Conservation (phyloP, 495 filamentous ascomycete genomes). For the Penicillium simplicissimum region DNA sequence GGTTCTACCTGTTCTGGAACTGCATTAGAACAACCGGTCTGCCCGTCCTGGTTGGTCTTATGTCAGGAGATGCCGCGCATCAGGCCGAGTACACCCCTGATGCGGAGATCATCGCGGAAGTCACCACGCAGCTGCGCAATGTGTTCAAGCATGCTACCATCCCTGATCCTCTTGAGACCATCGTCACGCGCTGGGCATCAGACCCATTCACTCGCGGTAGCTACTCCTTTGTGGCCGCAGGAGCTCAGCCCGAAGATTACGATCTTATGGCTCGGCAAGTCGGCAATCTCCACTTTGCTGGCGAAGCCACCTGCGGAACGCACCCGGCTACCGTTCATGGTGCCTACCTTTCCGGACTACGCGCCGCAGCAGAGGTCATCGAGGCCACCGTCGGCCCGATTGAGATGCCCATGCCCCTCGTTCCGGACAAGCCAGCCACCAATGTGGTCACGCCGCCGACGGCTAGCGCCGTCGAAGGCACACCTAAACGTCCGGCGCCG, state of each 20-base stretch:
- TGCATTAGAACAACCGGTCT: slow-evolving; percentile 83
- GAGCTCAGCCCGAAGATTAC: slow-evolving; percentile 83
- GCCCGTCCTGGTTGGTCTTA: slow-evolving; percentile 85
- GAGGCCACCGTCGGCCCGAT: slow-evolving; percentile 80
- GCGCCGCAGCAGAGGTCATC: slow-evolving; percentile 83
- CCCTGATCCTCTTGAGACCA: slow-evolving; percentile 77
- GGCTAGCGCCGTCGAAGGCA: slow-evolving; percentile 4
- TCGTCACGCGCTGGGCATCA: slow-evolving; percentile 90
- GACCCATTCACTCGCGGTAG: slow-evolving; percentile 88
- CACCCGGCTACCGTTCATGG: slow-evolving; percentile 97
- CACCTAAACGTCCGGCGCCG: slow-evolving; percentile 11
- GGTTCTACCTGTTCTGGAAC: slow-evolving; percentile 98
- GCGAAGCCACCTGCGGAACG: slow-evolving; percentile 91
- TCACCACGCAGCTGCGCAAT: slow-evolving; percentile 68
- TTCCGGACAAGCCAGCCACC: slow-evolving; percentile 60
- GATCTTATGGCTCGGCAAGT: slow-evolving; percentile 84
- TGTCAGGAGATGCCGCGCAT: slow-evolving; percentile 94
- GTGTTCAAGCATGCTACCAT: slow-evolving; percentile 64
- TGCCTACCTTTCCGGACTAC: slow-evolving; percentile 89
- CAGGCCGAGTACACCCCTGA: slow-evolving; percentile 77
- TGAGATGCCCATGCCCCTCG: slow-evolving; percentile 68
- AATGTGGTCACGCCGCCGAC: slow-evolving; percentile 22
- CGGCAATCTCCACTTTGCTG: slow-evolving; percentile 92
- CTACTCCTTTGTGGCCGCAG: slow-evolving; percentile 88
- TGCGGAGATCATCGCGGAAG: slow-evolving; percentile 73